Percentiles rank a stretch among this genome's conserved stretches.
Evolutionary conservation across 345 rosid species (phyloP).

Genomic region (Chamaenerion angustifolium): DNA sequence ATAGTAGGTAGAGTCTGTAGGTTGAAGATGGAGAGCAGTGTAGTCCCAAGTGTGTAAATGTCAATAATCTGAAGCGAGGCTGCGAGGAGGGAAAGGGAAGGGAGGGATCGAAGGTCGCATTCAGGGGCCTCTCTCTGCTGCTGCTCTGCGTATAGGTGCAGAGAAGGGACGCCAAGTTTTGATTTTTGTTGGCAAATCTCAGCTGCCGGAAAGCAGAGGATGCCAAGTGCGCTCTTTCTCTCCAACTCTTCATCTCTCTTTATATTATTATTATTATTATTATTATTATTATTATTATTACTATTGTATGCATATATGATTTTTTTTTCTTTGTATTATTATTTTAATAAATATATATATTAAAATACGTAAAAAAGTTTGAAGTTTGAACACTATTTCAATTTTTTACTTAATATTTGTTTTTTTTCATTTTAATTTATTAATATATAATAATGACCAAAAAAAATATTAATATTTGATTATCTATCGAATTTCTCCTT

Average conservation of each 20-base stretch:
- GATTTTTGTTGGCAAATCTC: conserved; percentile 7
- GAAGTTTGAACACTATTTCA: too few relatives aligned
- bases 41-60: background rate
- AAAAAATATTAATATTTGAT: too few relatives aligned
- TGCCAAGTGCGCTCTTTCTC: conserved; percentile 13
- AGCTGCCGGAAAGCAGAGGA: conserved; percentile 4
- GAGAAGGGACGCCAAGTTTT: conserved; percentile 11
- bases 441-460: too few relatives aligned
- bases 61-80: background rate
- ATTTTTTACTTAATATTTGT: too few relatives aligned
- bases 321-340: too few relatives aligned
- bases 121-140: background rate
- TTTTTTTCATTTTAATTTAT: too few relatives aligned
- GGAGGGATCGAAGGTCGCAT: conserved; percentile 1
- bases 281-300: too few relatives aligned
- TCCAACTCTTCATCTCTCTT: background rate
- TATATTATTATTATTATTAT: background rate
- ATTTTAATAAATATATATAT: too few relatives aligned
- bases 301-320: too few relatives aligned
- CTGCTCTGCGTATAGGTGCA: background rate
- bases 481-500: too few relatives aligned
- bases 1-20: background rate
- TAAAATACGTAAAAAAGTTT: too few relatives aligned
- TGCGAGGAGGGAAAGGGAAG: background rate
- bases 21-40: background rate